Base-by-base conservation (phyloP, 2,329 filamentous ascomycete species). In the Beauveria sp. region DNA sequence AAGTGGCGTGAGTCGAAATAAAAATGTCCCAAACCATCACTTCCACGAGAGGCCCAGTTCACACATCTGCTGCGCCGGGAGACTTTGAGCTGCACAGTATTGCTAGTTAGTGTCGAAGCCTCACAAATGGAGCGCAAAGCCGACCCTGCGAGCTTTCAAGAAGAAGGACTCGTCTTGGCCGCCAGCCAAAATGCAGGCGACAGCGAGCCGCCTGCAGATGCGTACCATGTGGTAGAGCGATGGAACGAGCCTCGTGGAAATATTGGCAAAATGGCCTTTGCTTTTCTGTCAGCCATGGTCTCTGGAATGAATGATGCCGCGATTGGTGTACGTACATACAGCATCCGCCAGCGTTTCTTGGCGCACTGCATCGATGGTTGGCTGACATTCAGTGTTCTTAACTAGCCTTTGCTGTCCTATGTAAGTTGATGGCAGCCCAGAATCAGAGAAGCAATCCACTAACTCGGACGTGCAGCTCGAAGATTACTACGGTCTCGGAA, bases 281-380 rank as follows among this genome's bases (percentile, higher is more conserved):
- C 83, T 0, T 86, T 87, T 67, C 77, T 82, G 69, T 80, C 81
- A 0, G 86, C 88, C 63, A 75, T 84, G 2, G 76, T 87, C 49
- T 80, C 85, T 64, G 86, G 86, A 0, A 79, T 84, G 72, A 88
- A 87, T 64, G 86, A 88, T 70, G 85, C 81, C 3, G 80, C 83
- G 18, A 80, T 83, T 59, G 84, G 84, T 57, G 82, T 83, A 75
- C 62, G 77, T 71, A 34, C 10, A n/a, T 14, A 10, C n/a, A 26
- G 10, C 31, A 34, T n/a, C n/a, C n/a, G n/a, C n/a, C n/a, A n/a
- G n/a, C n/a, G n/a, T 34, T 34, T 34, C 5, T 12, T 12, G 31
- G 10, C 4, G 31, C 31, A 12, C 31, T 14, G 31, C 3, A 14
- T 34, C 1, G 12, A 12, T 34, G 31, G 10, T 34, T 34, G 12